Evolutionary conservation across 192 early-diverging fungal species (phyloP).

Genomic region (Mortierella antarctica): DNA sequence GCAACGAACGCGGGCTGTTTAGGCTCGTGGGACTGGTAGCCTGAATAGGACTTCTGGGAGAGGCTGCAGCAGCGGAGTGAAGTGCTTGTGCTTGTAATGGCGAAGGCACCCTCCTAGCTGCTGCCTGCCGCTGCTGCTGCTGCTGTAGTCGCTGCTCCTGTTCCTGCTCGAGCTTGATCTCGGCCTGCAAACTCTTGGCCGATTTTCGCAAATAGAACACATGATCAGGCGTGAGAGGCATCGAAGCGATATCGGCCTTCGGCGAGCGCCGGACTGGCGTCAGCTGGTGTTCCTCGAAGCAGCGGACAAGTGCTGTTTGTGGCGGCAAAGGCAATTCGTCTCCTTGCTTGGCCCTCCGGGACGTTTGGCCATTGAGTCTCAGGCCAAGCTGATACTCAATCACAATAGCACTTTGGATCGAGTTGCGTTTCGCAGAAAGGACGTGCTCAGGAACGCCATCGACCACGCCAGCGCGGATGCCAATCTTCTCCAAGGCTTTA

Average conservation of each 20-base stretch:
- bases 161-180: slow-evolving; percentile 9
- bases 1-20: slow-evolving; percentile 25
- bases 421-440: slow-evolving; percentile 16
- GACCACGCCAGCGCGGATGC: slow-evolving; percentile 55
- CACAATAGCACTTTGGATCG: slow-evolving; percentile 29
- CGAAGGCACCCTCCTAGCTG: slow-evolving; percentile 27
- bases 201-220: slow-evolving; percentile 38
- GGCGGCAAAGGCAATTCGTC: slow-evolving; percentile 36
- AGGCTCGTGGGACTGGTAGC: slow-evolving; percentile 19
- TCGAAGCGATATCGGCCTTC: slow-evolving; percentile 46
- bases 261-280: slow-evolving; percentile 40
- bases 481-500: slow-evolving; percentile 62
- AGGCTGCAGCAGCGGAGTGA: not conserved
- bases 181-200: slow-evolving; percentile 27
- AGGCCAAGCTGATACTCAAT: slow-evolving; percentile 41
- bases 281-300: slow-evolving; percentile 46
- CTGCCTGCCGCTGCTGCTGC: slow-evolving; percentile 7
- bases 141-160: slow-evolving; percentile 13
- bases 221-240: slow-evolving; percentile 36
- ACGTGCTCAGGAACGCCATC: slow-evolving; percentile 51
- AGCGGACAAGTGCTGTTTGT: slow-evolving; percentile 21
- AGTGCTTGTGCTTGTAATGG: slow-evolving; percentile 35
- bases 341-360: slow-evolving; percentile 20
- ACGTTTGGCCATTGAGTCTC: slow-evolving; percentile 20
- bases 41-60: slow-evolving; percentile 22